These are phyloP conservation scores for Microdochium trichocladiopsis DNA, from an alignment of 2,329 filamentous ascomycete genomes.

Conservation along the genomic window DNA sequence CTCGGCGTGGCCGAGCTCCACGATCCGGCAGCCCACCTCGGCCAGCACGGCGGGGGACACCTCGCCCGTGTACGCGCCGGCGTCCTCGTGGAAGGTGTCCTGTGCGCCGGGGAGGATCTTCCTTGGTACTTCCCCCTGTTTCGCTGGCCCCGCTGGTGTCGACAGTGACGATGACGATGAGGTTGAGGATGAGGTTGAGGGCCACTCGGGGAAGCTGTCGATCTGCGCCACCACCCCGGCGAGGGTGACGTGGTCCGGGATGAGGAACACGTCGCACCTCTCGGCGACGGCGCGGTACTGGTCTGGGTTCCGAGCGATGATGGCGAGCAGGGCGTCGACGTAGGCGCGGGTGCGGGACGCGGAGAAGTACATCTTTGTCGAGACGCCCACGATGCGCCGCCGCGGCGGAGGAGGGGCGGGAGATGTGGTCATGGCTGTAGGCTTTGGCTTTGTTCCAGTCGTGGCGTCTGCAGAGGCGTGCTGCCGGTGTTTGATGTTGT, in stretches of 20 bases:
- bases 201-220: slow-evolving; percentile 59
- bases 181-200: slow-evolving; percentile 34
- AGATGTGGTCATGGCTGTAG: neutral
- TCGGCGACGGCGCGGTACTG: slow-evolving; percentile 7
- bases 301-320: slow-evolving; percentile 32
- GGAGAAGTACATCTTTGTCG: slow-evolving; percentile 76
- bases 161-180: slow-evolving; percentile 37
- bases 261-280: neutral
- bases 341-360: slow-evolving; percentile 54
- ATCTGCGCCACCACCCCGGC: slow-evolving; percentile 12
- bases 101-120: slow-evolving; percentile 65
- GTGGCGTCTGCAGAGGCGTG: neutral
- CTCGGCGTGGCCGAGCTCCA: slow-evolving; percentile 79
- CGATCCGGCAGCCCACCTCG: slow-evolving; percentile 62
- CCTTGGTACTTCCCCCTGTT: neutral
- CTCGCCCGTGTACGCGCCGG: slow-evolving; percentile 72
- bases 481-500: no score
- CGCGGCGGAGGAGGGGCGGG: slow-evolving; percentile 26
- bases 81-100: slow-evolving; percentile 63
- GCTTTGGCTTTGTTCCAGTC: neutral
- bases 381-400: slow-evolving; percentile 64
- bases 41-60: slow-evolving; percentile 62
- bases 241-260: slow-evolving; percentile 8
- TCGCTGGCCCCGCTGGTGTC: slow-evolving; percentile 16
- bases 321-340: slow-evolving; percentile 38